Base-by-base conservation (phyloP, 208 protist genomes). In the Leishmania lainsoni region DNA sequence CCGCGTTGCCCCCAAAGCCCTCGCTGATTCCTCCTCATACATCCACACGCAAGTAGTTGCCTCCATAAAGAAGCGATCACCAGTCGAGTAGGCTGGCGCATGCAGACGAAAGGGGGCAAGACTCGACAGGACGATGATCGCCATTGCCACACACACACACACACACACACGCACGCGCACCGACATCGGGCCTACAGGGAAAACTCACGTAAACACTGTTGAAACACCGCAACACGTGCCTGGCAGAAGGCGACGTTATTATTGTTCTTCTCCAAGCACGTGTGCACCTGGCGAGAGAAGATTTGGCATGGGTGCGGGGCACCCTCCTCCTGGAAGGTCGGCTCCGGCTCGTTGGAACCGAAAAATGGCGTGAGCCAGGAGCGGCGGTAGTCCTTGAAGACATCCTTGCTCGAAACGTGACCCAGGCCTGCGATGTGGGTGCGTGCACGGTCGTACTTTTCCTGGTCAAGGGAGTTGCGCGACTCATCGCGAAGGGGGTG, bases 361-460 rank as follows among this genome's bases (percentile, higher is more conserved):
- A 97, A 97, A 80, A 95, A 97, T 22, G 92, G 91, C 2, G 93
- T 90, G 32, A 96, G 81, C 80, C 75, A 93, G 20, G 89, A 93
- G 5, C 86, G 93, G 52, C 85, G 86, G 59, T 88, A 91, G 39
- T 89, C 58, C 49, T 86, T 81, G 71, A 93, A 94, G 17, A 77
- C 82, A 39, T 91, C 86, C 10, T 68, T 79, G 29, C 69, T 80
- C 6, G 51, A 77, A 63, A 77, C 54, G 42, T 87, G 84, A 2
- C 79, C 84, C 9, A 87, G 56, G 9, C 80, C 74, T 0, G 49
- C 72, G 29, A 83, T 59, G 42, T 87, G 84, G 65, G 48, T 83
- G 42, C 76, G 80, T n/a, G 80, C 84, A 56, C 84, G 84, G 71
- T 69, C 74, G 63, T 87, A 83, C 52, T 87, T 87, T 26, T 80